phyloP scores from a whole-genome alignment of 768 basidiomycete species.

The Nidularia pulvinata region DNA sequence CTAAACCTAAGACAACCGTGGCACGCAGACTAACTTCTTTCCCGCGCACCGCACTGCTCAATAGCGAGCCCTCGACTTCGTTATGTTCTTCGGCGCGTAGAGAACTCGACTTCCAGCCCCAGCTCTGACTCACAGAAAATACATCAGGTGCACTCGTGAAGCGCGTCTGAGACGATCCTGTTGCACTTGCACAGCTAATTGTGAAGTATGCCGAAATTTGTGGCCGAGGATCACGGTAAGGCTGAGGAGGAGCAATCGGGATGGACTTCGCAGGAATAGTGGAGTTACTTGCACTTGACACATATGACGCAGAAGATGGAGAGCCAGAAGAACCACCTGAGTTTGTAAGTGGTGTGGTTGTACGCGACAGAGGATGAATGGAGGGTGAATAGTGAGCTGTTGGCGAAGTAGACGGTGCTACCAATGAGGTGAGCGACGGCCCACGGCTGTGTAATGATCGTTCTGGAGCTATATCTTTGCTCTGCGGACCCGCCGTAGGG shows the following conservation, averaged over 20 bases:
- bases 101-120: slow-evolving; percentile 86
- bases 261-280: slow-evolving; percentile 3
- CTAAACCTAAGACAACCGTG: slow-evolving; percentile 77
- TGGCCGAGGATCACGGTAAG: slow-evolving; percentile 76
- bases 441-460: slow-evolving; percentile 16
- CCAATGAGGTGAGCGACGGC: slow-evolving; percentile 26
- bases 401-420: slow-evolving; percentile 15
- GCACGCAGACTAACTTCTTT: slow-evolving; percentile 71
- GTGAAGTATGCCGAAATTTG: slow-evolving; percentile 80
- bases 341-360: slow-evolving; percentile 29
- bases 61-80: slow-evolving; percentile 30
- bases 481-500: slow-evolving; percentile 2
- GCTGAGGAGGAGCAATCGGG: slow-evolving; percentile 48
- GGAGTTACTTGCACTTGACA: slow-evolving; percentile 1
- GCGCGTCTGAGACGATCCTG: slow-evolving; percentile 79
- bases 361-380: slow-evolving; percentile 41
- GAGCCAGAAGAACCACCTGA: slow-evolving; percentile 6
- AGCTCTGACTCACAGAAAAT: slow-evolving; percentile 85
- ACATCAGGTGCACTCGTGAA: slow-evolving; percentile 87
- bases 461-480: slow-evolving; percentile 2
- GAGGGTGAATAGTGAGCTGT: slow-evolving; percentile 43
- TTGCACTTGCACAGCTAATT: slow-evolving; percentile 78
- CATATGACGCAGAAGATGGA: slow-evolving; percentile 17
- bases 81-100: slow-evolving; percentile 48
- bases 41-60: slow-evolving; percentile 15